Evolutionary conservation across 1,139 yeast genomes (phyloP), one percentile per base, ranked within the genome.

Genomic region (Geotrichum klebahnii): DNA sequence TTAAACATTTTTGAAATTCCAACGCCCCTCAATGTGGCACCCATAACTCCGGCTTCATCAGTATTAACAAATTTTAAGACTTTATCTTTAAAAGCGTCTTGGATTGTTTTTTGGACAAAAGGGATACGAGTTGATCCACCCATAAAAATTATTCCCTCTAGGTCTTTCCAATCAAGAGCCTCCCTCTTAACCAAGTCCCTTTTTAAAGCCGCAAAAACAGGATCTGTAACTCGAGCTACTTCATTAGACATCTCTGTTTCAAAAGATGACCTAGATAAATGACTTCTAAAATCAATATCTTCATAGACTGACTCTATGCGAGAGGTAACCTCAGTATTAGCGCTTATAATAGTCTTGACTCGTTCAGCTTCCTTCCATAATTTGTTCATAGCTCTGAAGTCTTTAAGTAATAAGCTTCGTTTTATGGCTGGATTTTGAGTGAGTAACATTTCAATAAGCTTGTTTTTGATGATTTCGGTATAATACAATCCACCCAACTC

Each of bases 121-220:
- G 98, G 98, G 26, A 89, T 86, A 66, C 99, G 81, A 9, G 94
- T 81, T 0, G 96, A 80, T 0, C 98, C 99, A 56, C 99, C 99
- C 50, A 87, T 79, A 53, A 90, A 74, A 52, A 92, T 80, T 3
- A 94, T 80, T 0, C 96, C 84, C 20, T 76, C 71, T 4, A 90
- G 56, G 28, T 80, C 73, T 1, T 63, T 58, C 23, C 74, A 61
- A 1, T 66, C 62, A 9, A 73, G 45, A 1, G 57, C 56, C 17
- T 16, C 64, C 44, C 1, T 64, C 41, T 42, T 64, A 53, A 5
- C 50, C 22, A 61, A 48, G 19, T 59, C 59, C 12, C 61, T 51
- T 3, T 65, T 60, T 46, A 88, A 67, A 0, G 87, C 82, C 32
- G 72, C 69, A 17, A 69, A 59, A 43, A 90, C 72, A 2, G 96